Conservation (phyloP, 352 stramenopile genomes). For the Globisporangium ultimum region DNA sequence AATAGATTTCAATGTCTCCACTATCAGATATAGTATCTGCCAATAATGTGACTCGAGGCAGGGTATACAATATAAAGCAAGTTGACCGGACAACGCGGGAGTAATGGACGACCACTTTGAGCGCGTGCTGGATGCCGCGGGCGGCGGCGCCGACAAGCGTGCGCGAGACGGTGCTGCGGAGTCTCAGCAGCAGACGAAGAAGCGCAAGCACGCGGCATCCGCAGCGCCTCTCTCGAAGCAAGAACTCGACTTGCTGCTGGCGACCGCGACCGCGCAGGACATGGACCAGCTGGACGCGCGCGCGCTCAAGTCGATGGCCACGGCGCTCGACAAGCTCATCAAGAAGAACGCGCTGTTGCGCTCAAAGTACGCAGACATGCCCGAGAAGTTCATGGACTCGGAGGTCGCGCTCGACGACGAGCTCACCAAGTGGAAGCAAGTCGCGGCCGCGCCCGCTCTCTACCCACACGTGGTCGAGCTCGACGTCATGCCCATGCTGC, state of each 20-base stretch:
- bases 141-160: slow-evolving; percentile 2
- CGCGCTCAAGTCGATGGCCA: slow-evolving; percentile 65
- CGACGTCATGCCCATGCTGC: slow-evolving; percentile 59
- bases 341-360: slow-evolving; percentile 76
- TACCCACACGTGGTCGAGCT: slow-evolving; percentile 51
- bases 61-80: no score
- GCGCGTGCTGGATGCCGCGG: slow-evolving; percentile 14
- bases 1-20: no score
- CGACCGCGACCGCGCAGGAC: slow-evolving; percentile 37
- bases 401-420: slow-evolving; percentile 68
- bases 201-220: slow-evolving; percentile 4
- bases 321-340: slow-evolving; percentile 67
- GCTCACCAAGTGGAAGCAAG: slow-evolving; percentile 46
- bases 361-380: slow-evolving; percentile 74
- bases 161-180: not conserved
- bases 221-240: slow-evolving; percentile 17
- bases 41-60: no score
- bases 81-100: no score
- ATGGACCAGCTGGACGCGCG: slow-evolving; percentile 61
- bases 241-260: slow-evolving; percentile 45
- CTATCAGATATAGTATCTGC: not conserved
- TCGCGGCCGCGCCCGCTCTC: slow-evolving; percentile 65
- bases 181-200: slow-evolving; percentile 1
- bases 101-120: slow-evolving; percentile 19
- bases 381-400: slow-evolving; percentile 81